These are phyloP conservation scores for Ilex paraguariensis DNA, from an alignment of 305 asterid species.

Conservation along the genomic window DNA sequence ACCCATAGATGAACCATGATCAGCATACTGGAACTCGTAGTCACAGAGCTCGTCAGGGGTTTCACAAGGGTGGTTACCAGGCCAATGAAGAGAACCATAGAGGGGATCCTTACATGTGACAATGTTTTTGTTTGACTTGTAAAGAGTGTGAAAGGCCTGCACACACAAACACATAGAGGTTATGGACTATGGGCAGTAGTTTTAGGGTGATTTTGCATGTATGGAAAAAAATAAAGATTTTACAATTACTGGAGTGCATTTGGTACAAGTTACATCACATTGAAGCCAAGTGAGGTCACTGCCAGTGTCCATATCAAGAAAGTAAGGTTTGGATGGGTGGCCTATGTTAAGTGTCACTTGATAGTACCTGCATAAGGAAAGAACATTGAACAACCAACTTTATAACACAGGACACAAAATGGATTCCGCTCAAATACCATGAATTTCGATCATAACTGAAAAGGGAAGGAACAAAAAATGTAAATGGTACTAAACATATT, in stretches of 20 bases:
- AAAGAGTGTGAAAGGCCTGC: constrained; percentile 86
- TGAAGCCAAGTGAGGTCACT: constrained; percentile 85
- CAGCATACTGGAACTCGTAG: constrained; percentile 83
- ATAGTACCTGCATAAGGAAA: constrained; percentile 39
- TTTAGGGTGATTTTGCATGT: too few species aligned
- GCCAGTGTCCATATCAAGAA: constrained; percentile 65
- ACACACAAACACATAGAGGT: constrained; percentile 9
- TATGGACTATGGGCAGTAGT: constrained; percentile 4
- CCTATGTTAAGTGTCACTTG: constrained; percentile 45
- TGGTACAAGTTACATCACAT: constrained; percentile 66
- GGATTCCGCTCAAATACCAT: neutral
- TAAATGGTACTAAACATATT: too few species aligned
- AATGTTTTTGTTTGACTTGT: constrained; percentile 57
- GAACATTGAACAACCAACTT: too few species aligned
- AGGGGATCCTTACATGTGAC: constrained; percentile 59
- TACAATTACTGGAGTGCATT: constrained; percentile 48
- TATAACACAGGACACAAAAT: constrained; percentile 5
- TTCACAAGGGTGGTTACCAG: constrained; percentile 27
- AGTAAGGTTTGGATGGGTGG: constrained; percentile 55
- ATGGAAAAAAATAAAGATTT: neutral
- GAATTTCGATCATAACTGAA: too few species aligned
- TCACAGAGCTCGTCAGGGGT: constrained; percentile 73
- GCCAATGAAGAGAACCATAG: constrained; percentile 50
- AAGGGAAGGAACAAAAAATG: too few species aligned
- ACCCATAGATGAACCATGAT: constrained; percentile 72